Base-by-base conservation (phyloP, 352 stramenopile genomes). In the Phytopythium delawarense region DNA sequence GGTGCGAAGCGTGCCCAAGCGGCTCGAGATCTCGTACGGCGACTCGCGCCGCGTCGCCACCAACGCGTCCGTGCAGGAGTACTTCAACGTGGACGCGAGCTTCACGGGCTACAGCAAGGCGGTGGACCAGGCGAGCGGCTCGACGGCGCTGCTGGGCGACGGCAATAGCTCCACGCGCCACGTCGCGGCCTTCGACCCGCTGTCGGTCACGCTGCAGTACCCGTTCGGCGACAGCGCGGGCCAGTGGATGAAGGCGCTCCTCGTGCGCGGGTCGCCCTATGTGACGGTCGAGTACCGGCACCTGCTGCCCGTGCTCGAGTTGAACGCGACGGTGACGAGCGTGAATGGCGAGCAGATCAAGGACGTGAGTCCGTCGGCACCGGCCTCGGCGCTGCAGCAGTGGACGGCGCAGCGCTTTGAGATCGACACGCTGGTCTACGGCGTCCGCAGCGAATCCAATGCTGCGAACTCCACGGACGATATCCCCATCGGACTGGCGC, bases 11-110 rank as follows among this genome's bases (percentile, higher is more conserved):
- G 54, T 92, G 20, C 78, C 79, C 9, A 78, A 81, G 64, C 71
- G 86, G 23, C 60, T 96, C 3, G 84, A 96, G 20, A 64, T 96
- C 28, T 94, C 84, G 30, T 96, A 96, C 67, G 83, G 85, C 44
- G 84, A 93, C 67, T 76, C 76, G 28, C 82, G 89, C 4, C 81
- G 89, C 25, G 76, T 89, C 37, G 83, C 75, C 15, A 91, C 72
- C 16, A 78, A 64, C 35, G 72, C 57, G 16, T 77, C 71, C 51
- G 71, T 96, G 64, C 83, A 74, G 16, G 88, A 96, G 66, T 90
- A 89, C 63, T 95, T 96, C 58, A 84, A 87, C 44, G 76, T 77
- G 30, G 88, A 96, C 67, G 76, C 78, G 37, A 83, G 78, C 34
- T 78, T 96, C 56, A 84, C 78, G 35, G 79, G 70, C 11, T 89